Base-by-base conservation (phyloP, 345 rosid species). In the Odontarrhena argentea region DNA sequence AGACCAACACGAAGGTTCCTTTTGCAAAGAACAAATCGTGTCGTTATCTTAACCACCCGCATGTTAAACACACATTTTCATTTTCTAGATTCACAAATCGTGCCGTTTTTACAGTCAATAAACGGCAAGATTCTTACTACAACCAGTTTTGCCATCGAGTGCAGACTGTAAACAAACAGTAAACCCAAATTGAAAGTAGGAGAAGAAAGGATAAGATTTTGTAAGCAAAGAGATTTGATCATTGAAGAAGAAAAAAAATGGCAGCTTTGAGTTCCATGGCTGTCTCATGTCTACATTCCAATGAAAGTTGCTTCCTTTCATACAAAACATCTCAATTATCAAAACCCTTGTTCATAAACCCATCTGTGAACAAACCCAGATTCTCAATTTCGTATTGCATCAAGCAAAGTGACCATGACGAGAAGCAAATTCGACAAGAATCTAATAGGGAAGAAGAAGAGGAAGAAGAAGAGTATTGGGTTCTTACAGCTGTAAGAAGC, bases 401-500 rank as follows among this genome's bases (percentile, higher is more conserved):
- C 74, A 55, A 74, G 48, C 59, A 61, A 61, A 67, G 59, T 41
- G 48, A 67, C 8, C 9, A 1, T 60, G 24, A 47, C 0, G 41
- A 68, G 59, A 55, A 2, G 12, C 57, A 55, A 42, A 50, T 8
- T 18, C 25, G 11, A 41, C 24, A 42, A 57, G 66, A 73, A 49
- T n/a, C 53, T 26, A 15, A 7, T 18, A 45, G 8, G 32, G 61
- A 47, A 22, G 60, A 25, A 26, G 15, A 28, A 6, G 81, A 74
- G 4, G 81, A 81, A 32, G 85, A 80, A 26, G 87, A 86, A 44
- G 80, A 79, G 7, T 82, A 79, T 51, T 72, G 77, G 69, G 87
- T 87, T 24, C 8, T 91, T 47, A 35, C 86, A 34, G 83, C 92
- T 9, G 12, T 82, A 12, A 81, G 79, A 68, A 92, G 83, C 74